Evolutionary conservation across 495 filamentous ascomycete genomes (phyloP).

Genomic region (Penicillium pulvis): DNA sequence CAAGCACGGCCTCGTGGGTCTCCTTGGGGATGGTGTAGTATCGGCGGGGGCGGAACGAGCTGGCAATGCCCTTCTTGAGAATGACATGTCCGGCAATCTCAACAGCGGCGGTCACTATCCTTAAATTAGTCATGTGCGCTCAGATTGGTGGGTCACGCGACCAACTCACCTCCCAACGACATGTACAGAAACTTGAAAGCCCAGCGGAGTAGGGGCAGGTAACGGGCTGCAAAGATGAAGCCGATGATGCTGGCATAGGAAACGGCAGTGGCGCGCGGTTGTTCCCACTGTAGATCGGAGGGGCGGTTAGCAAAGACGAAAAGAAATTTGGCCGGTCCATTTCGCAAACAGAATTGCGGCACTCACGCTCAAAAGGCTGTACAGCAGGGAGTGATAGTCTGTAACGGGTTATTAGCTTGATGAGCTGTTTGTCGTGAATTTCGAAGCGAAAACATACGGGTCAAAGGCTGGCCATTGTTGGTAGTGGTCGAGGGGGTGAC

Average conservation of each 20-base stretch:
- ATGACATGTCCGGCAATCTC: constrained; percentile 77
- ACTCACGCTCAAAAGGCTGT: constrained; percentile 77
- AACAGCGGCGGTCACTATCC: constrained; percentile 66
- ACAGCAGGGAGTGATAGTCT: constrained; percentile 96
- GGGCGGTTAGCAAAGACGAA: constrained; percentile 28
- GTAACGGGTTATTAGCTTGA: not conserved
- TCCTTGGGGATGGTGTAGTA: constrained; percentile 92
- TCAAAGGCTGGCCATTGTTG: constrained; percentile 84
- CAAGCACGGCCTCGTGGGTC: constrained; percentile 74
- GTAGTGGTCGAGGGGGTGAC: constrained; percentile 67
- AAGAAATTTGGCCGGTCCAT: not conserved
- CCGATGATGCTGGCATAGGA: constrained; percentile 72
- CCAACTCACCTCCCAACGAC: constrained; percentile 60
- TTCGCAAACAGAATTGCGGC: not conserved
- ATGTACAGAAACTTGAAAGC: constrained; percentile 82
- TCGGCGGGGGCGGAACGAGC: constrained; percentile 82
- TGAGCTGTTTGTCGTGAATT: not conserved
- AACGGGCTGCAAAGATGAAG: constrained; percentile 87
- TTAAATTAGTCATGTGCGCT: constrained; percentile 16
- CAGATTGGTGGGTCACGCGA: constrained; percentile 17
- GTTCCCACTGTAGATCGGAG: constrained; percentile 57
- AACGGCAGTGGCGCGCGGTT: constrained; percentile 79
- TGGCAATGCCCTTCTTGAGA: constrained; percentile 76
- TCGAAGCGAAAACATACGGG: constrained; percentile 52
- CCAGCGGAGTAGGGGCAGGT: constrained; percentile 85